Evolutionary conservation across 805 yeast genomes (phyloP).

Genomic region (Metschnikowia kofuensis): DNA sequence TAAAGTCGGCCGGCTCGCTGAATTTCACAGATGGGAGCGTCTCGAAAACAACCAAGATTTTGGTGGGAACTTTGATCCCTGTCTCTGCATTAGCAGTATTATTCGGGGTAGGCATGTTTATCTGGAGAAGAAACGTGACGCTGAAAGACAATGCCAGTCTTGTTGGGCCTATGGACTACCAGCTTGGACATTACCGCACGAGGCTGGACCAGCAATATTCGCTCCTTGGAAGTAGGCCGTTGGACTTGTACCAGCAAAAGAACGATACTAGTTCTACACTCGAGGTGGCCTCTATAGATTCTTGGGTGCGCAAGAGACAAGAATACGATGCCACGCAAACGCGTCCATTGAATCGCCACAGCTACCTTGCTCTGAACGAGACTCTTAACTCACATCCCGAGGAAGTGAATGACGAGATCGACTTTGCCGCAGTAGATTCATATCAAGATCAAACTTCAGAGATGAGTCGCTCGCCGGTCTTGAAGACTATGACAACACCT

Average conservation of each 20-base stretch:
- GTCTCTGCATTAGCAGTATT: slow-evolving; percentile 20
- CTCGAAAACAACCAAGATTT: slow-evolving; percentile 23
- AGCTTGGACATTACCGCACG: slow-evolving; percentile 17
- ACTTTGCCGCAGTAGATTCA: too few species aligned
- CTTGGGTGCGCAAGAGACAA: slow-evolving; percentile 52
- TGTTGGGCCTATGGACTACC: slow-evolving; percentile 14
- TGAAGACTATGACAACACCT: too few species aligned
- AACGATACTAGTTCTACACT: slow-evolving; percentile 37
- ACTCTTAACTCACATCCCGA: slow-evolving; percentile 13
- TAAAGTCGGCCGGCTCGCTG: slow-evolving; percentile 6
- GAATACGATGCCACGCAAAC: slow-evolving; percentile 35
- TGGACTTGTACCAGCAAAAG: slow-evolving; percentile 10
- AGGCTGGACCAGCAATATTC: slow-evolving; percentile 16
- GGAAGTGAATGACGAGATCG: not conserved
- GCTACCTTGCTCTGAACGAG: slow-evolving; percentile 32
- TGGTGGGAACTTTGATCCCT: slow-evolving; percentile 40
- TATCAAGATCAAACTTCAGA: too few species aligned
- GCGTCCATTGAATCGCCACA: slow-evolving; percentile 15
- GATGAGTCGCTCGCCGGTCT: too few species aligned
- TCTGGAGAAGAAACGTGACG: slow-evolving; percentile 9
- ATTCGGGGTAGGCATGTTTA: slow-evolving; percentile 1
- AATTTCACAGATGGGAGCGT: slow-evolving; percentile 21
- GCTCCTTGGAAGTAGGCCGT: slow-evolving; percentile 10
- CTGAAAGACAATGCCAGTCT: slow-evolving; percentile 5
- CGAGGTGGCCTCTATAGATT: slow-evolving; percentile 48